Base-by-base conservation (phyloP, 2,329 filamentous ascomycete genomes). In the Colletotrichum liaoningense region DNA sequence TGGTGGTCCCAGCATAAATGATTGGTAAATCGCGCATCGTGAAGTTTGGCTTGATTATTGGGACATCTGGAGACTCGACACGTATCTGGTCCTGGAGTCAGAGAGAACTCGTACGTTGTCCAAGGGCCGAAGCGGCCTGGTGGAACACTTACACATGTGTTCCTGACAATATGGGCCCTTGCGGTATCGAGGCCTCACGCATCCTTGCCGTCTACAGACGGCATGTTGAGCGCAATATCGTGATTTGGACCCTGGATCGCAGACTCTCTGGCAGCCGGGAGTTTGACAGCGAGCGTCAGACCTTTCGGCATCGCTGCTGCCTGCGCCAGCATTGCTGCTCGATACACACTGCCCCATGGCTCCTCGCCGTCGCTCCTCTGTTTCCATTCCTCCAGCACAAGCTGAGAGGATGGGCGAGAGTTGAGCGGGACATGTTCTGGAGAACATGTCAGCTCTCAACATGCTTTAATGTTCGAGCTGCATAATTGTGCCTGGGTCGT, bases 301-400 rank as follows among this genome's bases (percentile, higher is more conserved):
- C 38, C 60, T 54, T 22, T 49, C 49, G 55, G 19, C 19, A 3
- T 26, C 46, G 64, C 35, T 49, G 49, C 12, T 63, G n/a, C 49
- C 54, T 28, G 52, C 52, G 42, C 56, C 52, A 35, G 26, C 12
- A 46, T 30, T 57, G 52, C 46, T 54, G 55, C 59, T 70, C n/a
- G 71, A 73, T 35, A 71, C 71, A 30, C 71, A 73, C 67, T 73
- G 71, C 22, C 71, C 71, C 71, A 73, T 73, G 70, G 55, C 67
- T 59, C 42, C 67, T 56, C 19, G 30, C 60, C 67, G 52, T 28
- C 71, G 67, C 62, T 49, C 24, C 46, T 73, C 33, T 54, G 30
- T 24, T 24, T 70, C 71, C 71, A 9, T 49, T 65, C 71, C 67
- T 55, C 71, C 71, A 73, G 71, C 67, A 38, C 35, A 62, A 14